phyloP scores from a whole-genome alignment of 2,329 filamentous ascomycete genomes.

The Fusarium tricinctum region DNA sequence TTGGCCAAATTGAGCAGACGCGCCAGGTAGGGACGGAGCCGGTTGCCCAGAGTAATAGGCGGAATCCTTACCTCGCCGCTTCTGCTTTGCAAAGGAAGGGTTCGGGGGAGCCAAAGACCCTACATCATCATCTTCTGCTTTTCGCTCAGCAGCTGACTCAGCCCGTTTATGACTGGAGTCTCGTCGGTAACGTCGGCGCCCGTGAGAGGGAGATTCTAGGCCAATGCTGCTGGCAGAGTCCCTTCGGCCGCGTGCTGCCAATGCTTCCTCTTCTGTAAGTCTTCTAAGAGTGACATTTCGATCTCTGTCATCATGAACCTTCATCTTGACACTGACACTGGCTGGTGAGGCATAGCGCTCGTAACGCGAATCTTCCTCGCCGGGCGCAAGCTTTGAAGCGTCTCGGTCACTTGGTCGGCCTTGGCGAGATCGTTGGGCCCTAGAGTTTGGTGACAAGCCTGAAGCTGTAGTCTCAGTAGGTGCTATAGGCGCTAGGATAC shows the following conservation, averaged over 20 bases:
- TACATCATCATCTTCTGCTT: constrained; percentile 58
- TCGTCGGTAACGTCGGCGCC: constrained; percentile 66
- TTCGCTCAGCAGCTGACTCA: constrained; percentile 63
- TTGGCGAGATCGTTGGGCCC: constrained; percentile 61
- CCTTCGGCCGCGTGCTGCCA: constrained; percentile 60
- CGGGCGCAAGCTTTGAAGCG: constrained; percentile 59
- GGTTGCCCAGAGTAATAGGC: constrained; percentile 71
- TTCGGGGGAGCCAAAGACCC: constrained; percentile 67
- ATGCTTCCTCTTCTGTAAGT: constrained; percentile 72
- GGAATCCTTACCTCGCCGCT: constrained; percentile 68
- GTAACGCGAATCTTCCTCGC: constrained; percentile 56
- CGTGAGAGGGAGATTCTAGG: constrained; percentile 64
- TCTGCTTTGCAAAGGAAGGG: constrained; percentile 67
- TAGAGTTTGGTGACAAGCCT: constrained; percentile 52
- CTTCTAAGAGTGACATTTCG: constrained; percentile 73
- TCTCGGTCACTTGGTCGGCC: constrained; percentile 59
- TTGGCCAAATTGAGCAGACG: constrained; percentile 51
- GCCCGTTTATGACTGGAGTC: constrained; percentile 64
- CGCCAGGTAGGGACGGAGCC: constrained; percentile 57
- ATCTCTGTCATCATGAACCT: constrained; percentile 71
- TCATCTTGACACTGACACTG: constrained; percentile 70
- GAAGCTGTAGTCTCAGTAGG: constrained; percentile 51
- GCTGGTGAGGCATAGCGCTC: constrained; percentile 58
- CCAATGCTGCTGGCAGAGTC: constrained; percentile 70
- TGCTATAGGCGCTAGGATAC: constrained; percentile 51